Evolutionary conservation across 306 rosid genomes (phyloP), one percentile per base, ranked within the genome.

Genomic region (Chamaecrista fasciculata): DNA sequence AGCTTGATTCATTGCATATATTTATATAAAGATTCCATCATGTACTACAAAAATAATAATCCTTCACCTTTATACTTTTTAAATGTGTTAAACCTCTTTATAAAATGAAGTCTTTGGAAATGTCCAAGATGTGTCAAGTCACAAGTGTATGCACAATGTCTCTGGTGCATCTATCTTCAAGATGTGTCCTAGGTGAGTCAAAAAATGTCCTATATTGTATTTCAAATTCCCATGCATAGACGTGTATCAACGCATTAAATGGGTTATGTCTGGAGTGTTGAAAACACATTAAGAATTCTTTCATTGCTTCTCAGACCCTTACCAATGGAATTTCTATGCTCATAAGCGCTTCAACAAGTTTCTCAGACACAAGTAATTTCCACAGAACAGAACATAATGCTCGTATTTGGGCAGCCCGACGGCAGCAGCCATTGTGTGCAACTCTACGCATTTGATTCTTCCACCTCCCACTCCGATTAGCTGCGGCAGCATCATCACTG

Each of bases 371-470:
- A 80, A 94, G 82, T 82, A 90, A 78, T 81, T 88, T 94, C 98
- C 97, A 94, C 63, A 94, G 89, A 77, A 80, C 95, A 67, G 92
- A 86, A 79, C 86, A 86, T 70, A 94, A 82, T 31, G 97, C 92
- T 16, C 91, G 85, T 62, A 77, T 88, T 85, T 94, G 96, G 64
- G 97, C 92, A 83, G 82, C 98, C 78, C 96, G 97, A 24, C 89
- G 94, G 74, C 96, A 94, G 78, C 98, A 90, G 59, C 97, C 97
- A 81, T 94, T 90, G 65, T 88, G 98, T 26, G 98, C 94, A 74
- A 87, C 98, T 81, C 96, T 88, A 62, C 92, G 85, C 92, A 88
- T 90, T 87, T 94, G 97, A 82, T 94, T 90, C 87, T 80, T 88
- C 98, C 97, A 94, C 84, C 92, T 79, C 69, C 98, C 98, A 81